Evolutionary conservation across 768 basidiomycete genomes (phyloP).

Genomic region (Lyophyllum atratum): DNA sequence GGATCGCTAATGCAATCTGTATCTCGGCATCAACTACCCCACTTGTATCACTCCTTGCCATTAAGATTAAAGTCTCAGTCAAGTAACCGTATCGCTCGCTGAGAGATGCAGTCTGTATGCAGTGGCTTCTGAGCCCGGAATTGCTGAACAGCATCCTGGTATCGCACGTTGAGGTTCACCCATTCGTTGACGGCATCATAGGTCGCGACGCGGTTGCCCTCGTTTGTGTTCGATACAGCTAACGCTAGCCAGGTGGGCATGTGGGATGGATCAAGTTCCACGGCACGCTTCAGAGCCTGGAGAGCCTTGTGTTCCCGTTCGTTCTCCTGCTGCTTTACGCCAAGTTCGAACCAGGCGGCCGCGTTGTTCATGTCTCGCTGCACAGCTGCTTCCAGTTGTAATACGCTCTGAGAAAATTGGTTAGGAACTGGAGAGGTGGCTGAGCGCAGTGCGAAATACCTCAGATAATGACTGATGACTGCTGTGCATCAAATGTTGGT

Average conservation of each 20-base stretch:
- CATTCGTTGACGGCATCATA: slow-evolving; percentile 84
- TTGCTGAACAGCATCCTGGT: slow-evolving; percentile 45
- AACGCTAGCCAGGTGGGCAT: slow-evolving; percentile 88
- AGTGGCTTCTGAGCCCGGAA: slow-evolving; percentile 36
- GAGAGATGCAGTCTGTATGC: slow-evolving; percentile 28
- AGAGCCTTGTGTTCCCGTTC: slow-evolving; percentile 93
- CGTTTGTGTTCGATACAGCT: slow-evolving; percentile 90
- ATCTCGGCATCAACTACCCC: slow-evolving; percentile 87
- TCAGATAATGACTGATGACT: slow-evolving; percentile 41
- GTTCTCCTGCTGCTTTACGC: slow-evolving; percentile 97
- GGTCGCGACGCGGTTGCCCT: slow-evolving; percentile 72
- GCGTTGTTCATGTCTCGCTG: slow-evolving; percentile 75
- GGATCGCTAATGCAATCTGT: slow-evolving; percentile 90
- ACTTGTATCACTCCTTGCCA: slow-evolving; percentile 64
- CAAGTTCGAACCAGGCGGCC: slow-evolving; percentile 86
- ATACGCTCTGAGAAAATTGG: slow-evolving; percentile 60
- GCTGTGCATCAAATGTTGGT: slow-evolving; percentile 43
- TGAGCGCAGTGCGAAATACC: slow-evolving; percentile 28
- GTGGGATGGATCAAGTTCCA: slow-evolving; percentile 78
- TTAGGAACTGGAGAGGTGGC: slow-evolving; percentile 13
- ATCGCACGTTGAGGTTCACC: slow-evolving; percentile 66
- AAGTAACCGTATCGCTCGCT: slow-evolving; percentile 51
- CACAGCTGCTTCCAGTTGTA: slow-evolving; percentile 89
- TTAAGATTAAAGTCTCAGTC: slow-evolving; percentile 76
- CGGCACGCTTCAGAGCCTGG: slow-evolving; percentile 76